These are phyloP conservation scores for Verticillium zaregamsianum DNA, from an alignment of 2,329 filamentous ascomycete genomes.

Conservation along the genomic window DNA sequence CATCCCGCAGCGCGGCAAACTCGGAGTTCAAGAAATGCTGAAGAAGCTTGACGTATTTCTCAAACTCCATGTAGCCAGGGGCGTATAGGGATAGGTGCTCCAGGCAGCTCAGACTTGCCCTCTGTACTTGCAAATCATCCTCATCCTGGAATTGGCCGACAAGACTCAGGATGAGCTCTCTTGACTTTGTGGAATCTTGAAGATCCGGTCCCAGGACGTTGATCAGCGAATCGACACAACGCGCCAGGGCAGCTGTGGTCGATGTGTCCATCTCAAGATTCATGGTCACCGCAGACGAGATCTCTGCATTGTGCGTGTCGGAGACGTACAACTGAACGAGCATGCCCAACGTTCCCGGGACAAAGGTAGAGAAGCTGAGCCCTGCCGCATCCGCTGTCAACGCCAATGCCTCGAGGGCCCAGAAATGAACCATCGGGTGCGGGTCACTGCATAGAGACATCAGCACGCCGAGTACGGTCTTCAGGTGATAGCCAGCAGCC, in stretches of 20 bases:
- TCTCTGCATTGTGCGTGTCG: conserved; percentile 86
- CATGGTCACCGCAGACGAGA: conserved; percentile 74
- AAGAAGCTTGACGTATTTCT: conserved; percentile 75
- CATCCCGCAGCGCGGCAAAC: conserved; percentile 66
- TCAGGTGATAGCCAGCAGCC: conserved; percentile 93
- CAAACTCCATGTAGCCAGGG: conserved; percentile 79
- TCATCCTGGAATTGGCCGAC: conserved; percentile 80
- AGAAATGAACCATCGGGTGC: conserved; percentile 92
- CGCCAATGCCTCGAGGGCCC: conserved; percentile 86
- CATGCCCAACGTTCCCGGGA: conserved; percentile 88
- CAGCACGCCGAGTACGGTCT: conserved; percentile 95
- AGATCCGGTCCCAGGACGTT: conserved; percentile 95
- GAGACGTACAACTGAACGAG: conserved; percentile 87
- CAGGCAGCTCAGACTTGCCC: conserved; percentile 75
- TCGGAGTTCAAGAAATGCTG: conserved; percentile 73
- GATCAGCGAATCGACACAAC: conserved; percentile 91
- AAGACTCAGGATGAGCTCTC: conserved; percentile 85
- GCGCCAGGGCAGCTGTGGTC: conserved; percentile 76
- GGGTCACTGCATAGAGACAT: conserved; percentile 96
- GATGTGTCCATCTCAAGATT: conserved; percentile 85
- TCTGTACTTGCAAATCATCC: conserved; percentile 58
- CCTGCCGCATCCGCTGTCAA: conserved; percentile 88
- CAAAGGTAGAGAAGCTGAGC: conserved; percentile 84
- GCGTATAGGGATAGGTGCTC: conserved; percentile 93
- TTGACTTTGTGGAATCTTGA: conserved; percentile 86